Evolutionary conservation across 1,284 basidiomycete species (phyloP), one percentile per base, ranked within the genome.

Genomic region (Irpex sp.): DNA sequence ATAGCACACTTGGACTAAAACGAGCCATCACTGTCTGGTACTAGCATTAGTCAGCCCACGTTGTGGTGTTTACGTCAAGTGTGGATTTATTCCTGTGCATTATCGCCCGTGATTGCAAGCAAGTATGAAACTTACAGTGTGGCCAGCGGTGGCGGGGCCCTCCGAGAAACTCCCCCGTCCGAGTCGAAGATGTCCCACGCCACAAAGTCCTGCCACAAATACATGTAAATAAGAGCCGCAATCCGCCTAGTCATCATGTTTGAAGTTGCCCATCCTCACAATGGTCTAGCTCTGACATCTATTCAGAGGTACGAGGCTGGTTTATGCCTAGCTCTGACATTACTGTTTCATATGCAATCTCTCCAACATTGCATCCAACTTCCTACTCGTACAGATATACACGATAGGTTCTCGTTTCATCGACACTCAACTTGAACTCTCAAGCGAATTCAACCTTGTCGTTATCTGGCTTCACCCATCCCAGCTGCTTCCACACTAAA

Each of bases 401-500:
- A 58, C 33, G n/a, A 7, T n/a, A n/a, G n/a, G n/a, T 15, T 1
- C 21, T 43, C 26, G 7, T 19, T 39, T n/a, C 50, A 17, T 50
- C 36, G 13, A 1, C 17, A 26, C 2, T 17, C 47, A 15, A n/a
- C 53, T 51, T n/a, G 8, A 50, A 9, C 19, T 31, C 17, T 26
- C 54, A 63, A 4, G 61, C 62, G 49, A 66, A 66, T 53, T 66
- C 62, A 11, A 58, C 57, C 7, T 46, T 56, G 50, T 66, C 63
- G 26, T 67, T 63, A 35, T 64, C 60, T 17, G 64, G 64, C 50
- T 58, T 61, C 8, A 67, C 64, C 66, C 64, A 65, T 17, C 65
- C 66, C 8, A 67, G 61, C 49, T 67, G 66, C 59, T 64, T 64
- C 65, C 64, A 67, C 66, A 67, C 66, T 65, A 19, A 21, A 9